Percentiles rank a stretch among this genome's conserved stretches.
Conservation (phyloP, 768 basidiomycete genomes). For the Galerina marginata region DNA sequence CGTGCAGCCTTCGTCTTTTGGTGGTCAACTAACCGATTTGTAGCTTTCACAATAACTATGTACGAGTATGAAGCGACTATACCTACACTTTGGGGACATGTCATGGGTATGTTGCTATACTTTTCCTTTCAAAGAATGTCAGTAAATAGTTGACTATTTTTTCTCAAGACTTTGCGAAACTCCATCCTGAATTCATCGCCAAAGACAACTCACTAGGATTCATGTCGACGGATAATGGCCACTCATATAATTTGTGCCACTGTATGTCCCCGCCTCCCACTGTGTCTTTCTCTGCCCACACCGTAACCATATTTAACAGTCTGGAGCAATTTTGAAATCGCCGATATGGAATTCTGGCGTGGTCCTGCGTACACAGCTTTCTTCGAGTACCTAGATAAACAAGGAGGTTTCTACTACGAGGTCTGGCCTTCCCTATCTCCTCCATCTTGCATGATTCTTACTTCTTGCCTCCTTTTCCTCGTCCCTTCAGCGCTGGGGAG, state of each 20-base stretch:
- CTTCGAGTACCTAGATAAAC: slow-evolving; percentile 65
- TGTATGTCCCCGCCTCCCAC: slow-evolving; percentile 46
- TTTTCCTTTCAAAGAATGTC: slow-evolving; percentile 11
- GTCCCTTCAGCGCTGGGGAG: slow-evolving; percentile 50
- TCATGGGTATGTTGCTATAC: slow-evolving; percentile 52
- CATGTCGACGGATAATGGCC: slow-evolving; percentile 52
- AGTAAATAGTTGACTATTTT: background rate
- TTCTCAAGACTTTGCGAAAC: slow-evolving; percentile 53
- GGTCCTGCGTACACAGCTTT: slow-evolving; percentile 68
- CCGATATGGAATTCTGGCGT: slow-evolving; percentile 68
- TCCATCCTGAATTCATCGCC: slow-evolving; percentile 60
- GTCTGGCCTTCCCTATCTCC: slow-evolving; percentile 38
- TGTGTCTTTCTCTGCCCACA: slow-evolving; percentile 5
- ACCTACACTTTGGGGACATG: slow-evolving; percentile 72
- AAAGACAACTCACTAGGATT: slow-evolving; percentile 66
- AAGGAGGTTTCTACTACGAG: slow-evolving; percentile 75
- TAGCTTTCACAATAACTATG: slow-evolving; percentile 73
- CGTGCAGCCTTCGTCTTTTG: background rate
- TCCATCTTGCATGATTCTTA: slow-evolving; percentile 17
- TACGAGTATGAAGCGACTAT: slow-evolving; percentile 81
- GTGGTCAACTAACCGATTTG: background rate
- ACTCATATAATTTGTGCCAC: slow-evolving; percentile 75
- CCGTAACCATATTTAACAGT: slow-evolving; percentile 33
- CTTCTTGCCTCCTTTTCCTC: slow-evolving; percentile 16
- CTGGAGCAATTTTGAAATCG: slow-evolving; percentile 78